These are phyloP conservation scores for Coleophoma eucalyptorum DNA, from an alignment of 2,329 filamentous ascomycete species.

Conservation along the genomic window DNA sequence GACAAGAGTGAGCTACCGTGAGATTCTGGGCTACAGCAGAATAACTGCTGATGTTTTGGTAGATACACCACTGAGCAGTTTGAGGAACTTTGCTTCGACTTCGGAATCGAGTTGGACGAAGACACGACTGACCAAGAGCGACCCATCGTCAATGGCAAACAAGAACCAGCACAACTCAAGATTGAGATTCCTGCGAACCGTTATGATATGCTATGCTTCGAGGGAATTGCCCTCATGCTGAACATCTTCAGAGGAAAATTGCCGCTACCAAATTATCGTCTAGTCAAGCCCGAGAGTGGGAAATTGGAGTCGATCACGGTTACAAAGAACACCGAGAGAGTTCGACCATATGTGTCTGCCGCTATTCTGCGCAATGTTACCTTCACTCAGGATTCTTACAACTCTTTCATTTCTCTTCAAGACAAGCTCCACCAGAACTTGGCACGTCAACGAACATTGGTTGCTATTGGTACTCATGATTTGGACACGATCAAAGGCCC, in stretches of 20 bases:
- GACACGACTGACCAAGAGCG: constrained; percentile 57
- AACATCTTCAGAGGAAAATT: constrained; percentile 86
- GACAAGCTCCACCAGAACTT: constrained; percentile 98
- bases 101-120: constrained; percentile 92
- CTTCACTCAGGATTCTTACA: constrained; percentile 88
- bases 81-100: constrained; percentile 97
- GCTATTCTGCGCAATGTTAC: constrained; percentile 87
- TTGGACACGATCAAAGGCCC: constrained; percentile 89
- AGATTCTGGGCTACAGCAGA: constrained; percentile 11
- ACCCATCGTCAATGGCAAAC: constrained; percentile 70
- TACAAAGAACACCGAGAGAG: constrained; percentile 66
- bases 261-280: constrained; percentile 72
- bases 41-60: constrained; percentile 23
- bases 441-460: constrained; percentile 85
- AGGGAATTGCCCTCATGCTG: constrained; percentile 92
- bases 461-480: constrained; percentile 97
- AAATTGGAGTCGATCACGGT: constrained; percentile 80
- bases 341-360: constrained; percentile 85
- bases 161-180: constrained; percentile 90
- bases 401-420: constrained; percentile 95
- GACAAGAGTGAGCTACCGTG: constrained; percentile 65
- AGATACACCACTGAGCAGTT: constrained; percentile 93
- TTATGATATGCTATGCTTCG: constrained; percentile 94
- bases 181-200: constrained; percentile 97
- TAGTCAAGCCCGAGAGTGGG: constrained; percentile 68